Evolutionary conservation across 768 basidiomycete genomes (phyloP), one percentile per base, ranked within the genome.

Genomic region (Gymnopilus junonius): DNA sequence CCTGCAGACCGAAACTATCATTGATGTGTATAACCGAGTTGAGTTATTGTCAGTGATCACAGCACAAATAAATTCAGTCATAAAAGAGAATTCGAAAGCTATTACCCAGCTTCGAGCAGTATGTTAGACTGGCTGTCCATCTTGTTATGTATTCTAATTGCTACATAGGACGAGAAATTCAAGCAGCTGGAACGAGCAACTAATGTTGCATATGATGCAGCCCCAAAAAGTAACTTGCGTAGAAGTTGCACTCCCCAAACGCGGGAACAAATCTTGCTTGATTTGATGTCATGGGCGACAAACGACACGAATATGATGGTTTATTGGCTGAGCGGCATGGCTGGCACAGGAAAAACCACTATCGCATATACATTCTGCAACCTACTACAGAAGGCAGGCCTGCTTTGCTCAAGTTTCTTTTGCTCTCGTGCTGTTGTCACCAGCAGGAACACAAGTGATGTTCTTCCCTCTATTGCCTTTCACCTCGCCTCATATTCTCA

Each of bases 341-440:
- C 65, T 21, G 72, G 69, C 3, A 72, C 62, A 4, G 71, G 72
- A 2, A 71, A 73, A 43, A 63, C 73, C 3, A 68, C 71, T 20
- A 70, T 74, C 43, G 64, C 71, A 4, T 59, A 66, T 42, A 58
- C 67, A 0, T 59, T 74, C 42, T 57, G 59, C 27, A 32, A 63
- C 20, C 25, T 34, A n/a, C 59, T 73, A 11, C 73, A 83, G 77
- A 73, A 80, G 76, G 29, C 82, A 65, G 74, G 76, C 15, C 79
- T 84, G 1, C 85, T 85, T 65, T 77, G 75, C 14, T 78, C 80
- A 3, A 65, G 55, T 21, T 69, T 68, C 50, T 70, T 70, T 48
- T 70, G 65, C 20, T 62, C 58, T 37, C 57, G 59, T n/a, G n/a
- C n/a, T n/a, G n/a, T n/a, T 31, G 34, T 23, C 17, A 48, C 43